A percentile compares a stretch with the other conserved stretches of the same genome.
Conservation (phyloP, 2,329 filamentous ascomycete species). For the Trichoderma atroviride region DNA sequence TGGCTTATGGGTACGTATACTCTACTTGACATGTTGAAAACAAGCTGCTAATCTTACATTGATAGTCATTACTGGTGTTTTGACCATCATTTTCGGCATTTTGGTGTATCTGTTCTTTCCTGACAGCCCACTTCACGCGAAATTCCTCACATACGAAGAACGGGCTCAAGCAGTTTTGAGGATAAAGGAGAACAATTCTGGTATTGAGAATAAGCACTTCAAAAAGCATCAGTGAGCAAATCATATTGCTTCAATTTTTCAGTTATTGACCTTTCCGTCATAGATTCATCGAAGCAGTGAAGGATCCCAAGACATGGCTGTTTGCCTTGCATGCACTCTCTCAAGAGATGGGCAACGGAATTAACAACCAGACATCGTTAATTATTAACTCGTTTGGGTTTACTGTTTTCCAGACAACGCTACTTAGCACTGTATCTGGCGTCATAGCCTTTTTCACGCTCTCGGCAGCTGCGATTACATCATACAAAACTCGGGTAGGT, state of each 20-base stretch:
- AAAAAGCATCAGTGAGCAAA: slow-evolving; percentile 35
- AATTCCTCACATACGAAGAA: slow-evolving; percentile 34
- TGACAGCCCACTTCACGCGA: slow-evolving; percentile 22
- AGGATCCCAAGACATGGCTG: slow-evolving; percentile 38
- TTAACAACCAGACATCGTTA: slow-evolving; percentile 46
- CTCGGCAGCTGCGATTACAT: slow-evolving; percentile 11
- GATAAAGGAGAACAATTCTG: slow-evolving; percentile 38
- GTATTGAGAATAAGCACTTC: slow-evolving; percentile 42
- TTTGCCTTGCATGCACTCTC: slow-evolving; percentile 37
- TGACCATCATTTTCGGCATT: slow-evolving; percentile 29
- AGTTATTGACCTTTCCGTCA: neutral
- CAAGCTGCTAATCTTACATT: neutral
- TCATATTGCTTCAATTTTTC: no score
- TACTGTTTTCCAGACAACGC: slow-evolving; percentile 40
- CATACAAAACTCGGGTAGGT: slow-evolving; percentile 20
- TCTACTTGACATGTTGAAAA: neutral
- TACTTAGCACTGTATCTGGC: slow-evolving; percentile 29
- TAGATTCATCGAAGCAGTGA: slow-evolving; percentile 35
- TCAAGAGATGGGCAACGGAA: slow-evolving; percentile 44
- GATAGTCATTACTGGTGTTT: slow-evolving; percentile 29
- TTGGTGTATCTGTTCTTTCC: slow-evolving; percentile 27
- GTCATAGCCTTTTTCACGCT: slow-evolving; percentile 26
- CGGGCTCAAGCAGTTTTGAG: slow-evolving; percentile 38
- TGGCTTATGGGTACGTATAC: slow-evolving; percentile 41
- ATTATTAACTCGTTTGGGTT: slow-evolving; percentile 51